Evolutionary conservation across 1,284 basidiomycete species (phyloP).

Genomic region (Ceratobasidium theobromae): DNA sequence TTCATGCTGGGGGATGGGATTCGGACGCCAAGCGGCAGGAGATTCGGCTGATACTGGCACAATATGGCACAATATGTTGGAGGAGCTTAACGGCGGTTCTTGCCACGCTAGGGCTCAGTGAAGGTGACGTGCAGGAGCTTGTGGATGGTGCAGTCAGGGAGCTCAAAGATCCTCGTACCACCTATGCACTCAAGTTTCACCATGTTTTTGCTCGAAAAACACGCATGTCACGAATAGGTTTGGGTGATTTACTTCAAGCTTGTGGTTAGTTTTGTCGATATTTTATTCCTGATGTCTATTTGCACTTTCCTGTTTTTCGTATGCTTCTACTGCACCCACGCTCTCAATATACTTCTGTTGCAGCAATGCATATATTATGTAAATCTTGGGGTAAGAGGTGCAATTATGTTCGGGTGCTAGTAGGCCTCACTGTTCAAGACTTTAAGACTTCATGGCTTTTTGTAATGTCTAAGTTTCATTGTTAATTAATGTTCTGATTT

Average conservation of each 20-base stretch:
- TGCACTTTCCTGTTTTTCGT: not conserved
- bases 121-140: not conserved
- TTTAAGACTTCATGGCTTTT: conserved; percentile 29
- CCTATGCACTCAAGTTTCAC: conserved; percentile 11
- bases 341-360: not conserved
- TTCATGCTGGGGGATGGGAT: conserved; percentile 21
- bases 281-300: not conserved
- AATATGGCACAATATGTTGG: not conserved
- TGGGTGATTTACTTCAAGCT: not conserved
- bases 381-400: not conserved
- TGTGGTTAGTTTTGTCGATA: not conserved
- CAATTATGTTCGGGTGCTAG: not conserved
- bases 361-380: conserved; percentile 29
- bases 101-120: not conserved
- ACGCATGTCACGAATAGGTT: no score
- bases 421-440: not conserved
- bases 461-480: conserved; percentile 7
- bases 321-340: not conserved
- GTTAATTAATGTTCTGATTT: not conserved
- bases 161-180: conserved; percentile 9
- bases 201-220: conserved; percentile 14
- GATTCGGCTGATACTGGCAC: conserved; percentile 12
- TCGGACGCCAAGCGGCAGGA: not conserved
- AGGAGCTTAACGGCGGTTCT: not conserved
- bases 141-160: conserved; percentile 14